Evolutionary conservation across 1,284 basidiomycete genomes (phyloP).

Genomic region (Rhodotorula sp.): DNA sequence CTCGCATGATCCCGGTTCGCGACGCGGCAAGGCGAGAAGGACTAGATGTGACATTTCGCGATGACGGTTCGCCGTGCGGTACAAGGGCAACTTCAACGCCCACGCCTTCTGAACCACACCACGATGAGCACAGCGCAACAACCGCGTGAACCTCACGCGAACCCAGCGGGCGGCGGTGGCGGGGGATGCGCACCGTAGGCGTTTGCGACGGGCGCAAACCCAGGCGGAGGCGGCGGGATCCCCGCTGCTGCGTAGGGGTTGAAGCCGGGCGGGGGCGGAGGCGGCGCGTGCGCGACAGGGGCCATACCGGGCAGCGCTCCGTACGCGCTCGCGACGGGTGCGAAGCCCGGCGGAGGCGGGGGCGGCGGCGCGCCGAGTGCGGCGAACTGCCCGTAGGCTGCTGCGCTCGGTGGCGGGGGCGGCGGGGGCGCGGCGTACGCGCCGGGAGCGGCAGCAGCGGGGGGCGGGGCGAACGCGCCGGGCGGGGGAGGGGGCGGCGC

Average conservation of each 20-base stretch:
- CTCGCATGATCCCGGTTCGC: no score
- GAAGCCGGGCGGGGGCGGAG: conserved; percentile 27
- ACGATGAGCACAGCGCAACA: neutral
- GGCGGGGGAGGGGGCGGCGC: conserved; percentile 10
- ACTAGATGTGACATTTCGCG: no score
- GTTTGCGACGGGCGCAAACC: conserved; percentile 8
- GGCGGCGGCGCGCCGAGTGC: conserved; percentile 5
- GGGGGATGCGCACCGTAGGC: conserved; percentile 13
- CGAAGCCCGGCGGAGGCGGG: conserved; percentile 24
- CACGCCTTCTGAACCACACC: neutral
- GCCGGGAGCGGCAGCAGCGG: neutral
- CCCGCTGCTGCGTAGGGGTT: conserved; percentile 21
- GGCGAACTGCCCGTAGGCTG: conserved; percentile 1
- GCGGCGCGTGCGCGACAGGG: neutral
- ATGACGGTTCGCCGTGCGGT: no score
- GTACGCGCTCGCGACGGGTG: neutral
- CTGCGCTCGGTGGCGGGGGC: conserved; percentile 10
- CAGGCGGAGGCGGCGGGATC: conserved; percentile 36
- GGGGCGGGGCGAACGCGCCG: neutral
- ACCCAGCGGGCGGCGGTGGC: conserved; percentile 22
- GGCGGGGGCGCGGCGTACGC: conserved; percentile 16
- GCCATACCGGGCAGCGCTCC: conserved; percentile 12
- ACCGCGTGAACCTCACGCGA: neutral
- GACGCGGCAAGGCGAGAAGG: no score
- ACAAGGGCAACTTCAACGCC: neutral